Evolutionary conservation across 345 rosid species (phyloP).

Genomic region (Alliaria petiolata): DNA sequence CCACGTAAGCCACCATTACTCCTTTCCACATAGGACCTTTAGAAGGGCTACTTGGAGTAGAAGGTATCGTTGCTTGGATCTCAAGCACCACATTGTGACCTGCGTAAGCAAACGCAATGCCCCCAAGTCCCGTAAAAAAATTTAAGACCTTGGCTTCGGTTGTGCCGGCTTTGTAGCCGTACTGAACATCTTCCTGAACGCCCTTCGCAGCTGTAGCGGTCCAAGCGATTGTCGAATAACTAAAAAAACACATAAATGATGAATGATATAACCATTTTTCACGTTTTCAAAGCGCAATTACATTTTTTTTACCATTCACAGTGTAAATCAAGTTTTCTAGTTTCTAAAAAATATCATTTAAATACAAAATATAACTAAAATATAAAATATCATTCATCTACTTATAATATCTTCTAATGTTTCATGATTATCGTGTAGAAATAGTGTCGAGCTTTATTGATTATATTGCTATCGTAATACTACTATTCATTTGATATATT

Average conservation of each 20-base stretch:
- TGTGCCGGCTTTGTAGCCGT: conserved; percentile 34
- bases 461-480: not conserved
- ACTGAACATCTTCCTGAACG: conserved; percentile 36
- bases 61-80: conserved; percentile 72
- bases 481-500: not conserved
- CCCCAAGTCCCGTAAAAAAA: conserved; percentile 54
- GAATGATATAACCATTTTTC: not conserved
- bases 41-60: conserved; percentile 59
- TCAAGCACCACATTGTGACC: conserved; percentile 69
- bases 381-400: not conserved
- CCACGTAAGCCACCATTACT: conserved; percentile 43
- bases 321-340: not conserved
- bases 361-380: too few relatives aligned
- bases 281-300: not conserved
- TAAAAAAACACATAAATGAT: not conserved
- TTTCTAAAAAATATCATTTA: not conserved
- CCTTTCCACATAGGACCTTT: conserved; percentile 78
- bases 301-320: not conserved
- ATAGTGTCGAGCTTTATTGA: not conserved
- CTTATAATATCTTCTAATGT: not conserved
- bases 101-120: conserved; percentile 63
- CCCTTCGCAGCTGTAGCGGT: conserved; percentile 46
- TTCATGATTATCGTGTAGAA: not conserved
- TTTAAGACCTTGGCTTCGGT: conserved; percentile 35
- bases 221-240: conserved; percentile 71